Evolutionary conservation across 164 flowering plant genomes (phyloP), one percentile per base, ranked within the genome.

Genomic region (Umbellularia californica): DNA sequence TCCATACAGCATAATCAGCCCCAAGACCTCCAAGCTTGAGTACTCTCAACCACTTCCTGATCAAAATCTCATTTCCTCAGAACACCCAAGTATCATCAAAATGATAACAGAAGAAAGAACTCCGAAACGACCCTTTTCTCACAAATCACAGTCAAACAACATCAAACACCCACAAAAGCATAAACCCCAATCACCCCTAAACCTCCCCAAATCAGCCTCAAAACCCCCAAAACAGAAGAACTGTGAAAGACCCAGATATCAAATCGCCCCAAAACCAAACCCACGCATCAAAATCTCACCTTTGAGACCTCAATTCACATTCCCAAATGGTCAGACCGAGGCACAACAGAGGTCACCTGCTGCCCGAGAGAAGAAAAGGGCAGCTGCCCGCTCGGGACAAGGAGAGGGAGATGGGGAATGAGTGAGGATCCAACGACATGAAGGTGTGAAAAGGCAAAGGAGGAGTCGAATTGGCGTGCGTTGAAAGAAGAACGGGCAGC

Each of bases 191-290:
- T 9, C 27, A 41, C 23, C 58, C 20, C 47, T 41, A 41, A 41
- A 55, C 60, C 60, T 15, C 60, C 60, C 60, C 60, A 15, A 55
- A 55, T 15, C 20, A 41, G n/a, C 60, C 60, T 55, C 60, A 55
- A 14, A 55, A 15, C 60, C 60, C 20, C 60, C 60, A 55, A 55
- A 55, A 2, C n/a, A n/a, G 5, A 55, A 55, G n/a, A 15, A 55
- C n/a, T 3, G 6, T 14, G 7, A 55, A 55, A 15, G 6, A 55
- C n/a, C n/a, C 20, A 55, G 20, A 55, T 19, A 20, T 15, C 1
- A 77, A 75, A 75, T 50, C 77, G 55, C 60, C 69, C 23, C 33
- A 73, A 76, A 77, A 69, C 78, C 70, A 65, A 77, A 83, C 74
- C 78, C 73, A 79, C 69, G 74, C 70, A 70, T n/a, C 41, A 68